Evolutionary conservation across 108 stramenopile species (phyloP).

Genomic region (Cyclostephanos tholiformis): DNA sequence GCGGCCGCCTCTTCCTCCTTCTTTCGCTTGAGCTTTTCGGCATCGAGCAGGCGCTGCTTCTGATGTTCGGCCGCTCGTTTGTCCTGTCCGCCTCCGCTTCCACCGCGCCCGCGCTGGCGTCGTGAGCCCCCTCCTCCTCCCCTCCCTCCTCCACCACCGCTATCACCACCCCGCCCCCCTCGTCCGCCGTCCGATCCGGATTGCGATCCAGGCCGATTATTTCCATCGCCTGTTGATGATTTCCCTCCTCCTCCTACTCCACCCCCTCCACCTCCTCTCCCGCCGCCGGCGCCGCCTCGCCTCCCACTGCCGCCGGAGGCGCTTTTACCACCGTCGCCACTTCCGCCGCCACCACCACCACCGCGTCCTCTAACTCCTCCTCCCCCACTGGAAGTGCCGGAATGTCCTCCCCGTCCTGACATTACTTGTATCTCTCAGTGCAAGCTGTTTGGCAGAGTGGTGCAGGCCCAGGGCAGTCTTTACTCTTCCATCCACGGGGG

Average conservation of each 20-base stretch:
- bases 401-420: constrained; percentile 12
- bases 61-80: constrained; percentile 23
- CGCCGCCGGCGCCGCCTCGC: constrained; percentile 1
- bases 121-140: constrained; percentile 12
- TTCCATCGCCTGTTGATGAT: neutral
- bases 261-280: constrained; percentile 12
- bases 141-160: constrained; percentile 12
- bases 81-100: constrained; percentile 6
- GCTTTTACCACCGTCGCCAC: neutral
- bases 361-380: neutral
- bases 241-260: constrained; percentile 14
- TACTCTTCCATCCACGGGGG: too few species aligned
- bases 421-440: neutral
- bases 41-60: neutral
- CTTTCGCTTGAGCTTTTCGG: constrained; percentile 2
- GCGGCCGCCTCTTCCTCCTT: constrained; percentile 10
- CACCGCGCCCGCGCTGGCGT: neutral
- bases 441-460: too few species aligned
- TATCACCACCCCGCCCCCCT: constrained; percentile 10
- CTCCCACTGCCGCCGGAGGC: neutral
- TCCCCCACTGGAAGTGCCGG: neutral
- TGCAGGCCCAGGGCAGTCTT: too few species aligned
- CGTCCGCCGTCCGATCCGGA: constrained; percentile 3
- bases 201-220: neutral
- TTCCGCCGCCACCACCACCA: neutral